phyloP scores from a whole-genome alignment of 2,329 filamentous ascomycete species.

The Allantophomopsis cytisporea region DNA sequence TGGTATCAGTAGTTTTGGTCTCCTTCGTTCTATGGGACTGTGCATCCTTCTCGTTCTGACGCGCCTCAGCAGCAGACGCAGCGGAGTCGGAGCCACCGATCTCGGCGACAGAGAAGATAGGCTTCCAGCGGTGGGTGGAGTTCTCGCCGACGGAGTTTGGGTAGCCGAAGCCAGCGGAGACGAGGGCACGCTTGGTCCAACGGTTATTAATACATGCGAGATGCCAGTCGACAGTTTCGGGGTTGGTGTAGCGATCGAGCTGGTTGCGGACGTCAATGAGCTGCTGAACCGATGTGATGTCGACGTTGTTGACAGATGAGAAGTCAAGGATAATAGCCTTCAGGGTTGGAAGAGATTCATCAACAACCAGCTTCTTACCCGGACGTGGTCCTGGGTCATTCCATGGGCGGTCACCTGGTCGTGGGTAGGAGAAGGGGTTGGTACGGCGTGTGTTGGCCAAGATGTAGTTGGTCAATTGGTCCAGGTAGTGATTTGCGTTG shows the following conservation, averaged over 20 bases:
- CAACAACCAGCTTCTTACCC: slow-evolving; percentile 30
- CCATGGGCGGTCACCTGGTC: slow-evolving; percentile 75
- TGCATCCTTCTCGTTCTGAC: slow-evolving; percentile 39
- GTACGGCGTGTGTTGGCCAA: slow-evolving; percentile 64
- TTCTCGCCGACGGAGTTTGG: slow-evolving; percentile 41
- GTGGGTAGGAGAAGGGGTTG: slow-evolving; percentile 49
- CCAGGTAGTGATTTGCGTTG: slow-evolving; percentile 80
- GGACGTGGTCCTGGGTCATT: slow-evolving; percentile 73
- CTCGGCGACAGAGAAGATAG: slow-evolving; percentile 90
- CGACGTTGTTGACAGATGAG: slow-evolving; percentile 84
- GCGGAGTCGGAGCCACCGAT: slow-evolving; percentile 61
- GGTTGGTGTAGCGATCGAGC: slow-evolving; percentile 71
- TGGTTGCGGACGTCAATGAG: slow-evolving; percentile 92
- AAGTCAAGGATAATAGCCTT: slow-evolving; percentile 93
- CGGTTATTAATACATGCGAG: slow-evolving; percentile 87
- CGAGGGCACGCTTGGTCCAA: slow-evolving; percentile 87
- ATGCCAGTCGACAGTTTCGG: slow-evolving; percentile 85
- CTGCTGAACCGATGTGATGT: slow-evolving; percentile 83
- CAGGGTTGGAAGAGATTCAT: slow-evolving; percentile 48
- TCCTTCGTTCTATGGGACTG: slow-evolving; percentile 10
- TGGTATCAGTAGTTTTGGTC: slow-evolving; percentile 10
- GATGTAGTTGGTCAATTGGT: slow-evolving; percentile 59
- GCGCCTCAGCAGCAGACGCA: slow-evolving; percentile 51
- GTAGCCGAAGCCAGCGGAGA: slow-evolving; percentile 78
- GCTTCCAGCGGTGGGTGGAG: slow-evolving; percentile 63